phyloP scores from a whole-genome alignment of 345 rosid genomes.

The Hibiscus tridactylites region DNA sequence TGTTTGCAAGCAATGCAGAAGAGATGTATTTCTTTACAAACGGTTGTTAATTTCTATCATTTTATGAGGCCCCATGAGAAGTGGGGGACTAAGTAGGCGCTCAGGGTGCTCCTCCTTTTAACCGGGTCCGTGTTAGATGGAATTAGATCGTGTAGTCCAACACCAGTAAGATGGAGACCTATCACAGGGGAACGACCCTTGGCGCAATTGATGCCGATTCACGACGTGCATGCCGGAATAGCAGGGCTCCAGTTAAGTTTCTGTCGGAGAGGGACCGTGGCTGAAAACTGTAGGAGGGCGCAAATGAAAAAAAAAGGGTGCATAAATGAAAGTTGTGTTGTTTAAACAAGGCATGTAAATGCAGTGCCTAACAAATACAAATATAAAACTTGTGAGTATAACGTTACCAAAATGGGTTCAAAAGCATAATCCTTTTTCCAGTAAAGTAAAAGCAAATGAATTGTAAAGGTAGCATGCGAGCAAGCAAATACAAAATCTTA shows the following conservation, averaged over 20 bases:
- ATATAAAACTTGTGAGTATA: not conserved
- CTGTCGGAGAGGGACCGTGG: slow-evolving; percentile 58
- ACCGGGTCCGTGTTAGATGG: slow-evolving; percentile 15
- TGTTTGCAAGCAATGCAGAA: too few relatives aligned
- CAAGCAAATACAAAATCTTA: not conserved
- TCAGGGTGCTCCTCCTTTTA: too few relatives aligned
- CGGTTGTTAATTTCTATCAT: too few relatives aligned
- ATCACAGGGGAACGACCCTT: slow-evolving; percentile 42
- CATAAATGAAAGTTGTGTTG: not conserved
- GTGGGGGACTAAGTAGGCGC: too few relatives aligned
- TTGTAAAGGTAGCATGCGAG: not conserved
- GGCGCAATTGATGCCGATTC: slow-evolving; percentile 75
- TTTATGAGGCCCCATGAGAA: too few relatives aligned
- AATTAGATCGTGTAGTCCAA: slow-evolving; percentile 65
- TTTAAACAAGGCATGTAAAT: not conserved
- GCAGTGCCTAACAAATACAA: not conserved
- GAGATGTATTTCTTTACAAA: too few relatives aligned
- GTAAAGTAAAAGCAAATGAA: slow-evolving; percentile 15
- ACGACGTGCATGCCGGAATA: slow-evolving; percentile 44
- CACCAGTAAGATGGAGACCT: slow-evolving; percentile 72
- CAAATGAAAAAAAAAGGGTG: not conserved
- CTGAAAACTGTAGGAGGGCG: slow-evolving; percentile 70
- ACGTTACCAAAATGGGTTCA: slow-evolving; percentile 16
- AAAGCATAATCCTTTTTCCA: slow-evolving; percentile 20
- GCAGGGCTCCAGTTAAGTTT: slow-evolving; percentile 71